Percentiles rank a stretch among this genome's conserved stretches.
phyloP scores from a whole-genome alignment of 148 eudicot species.

The Amaranthus palmeri region DNA sequence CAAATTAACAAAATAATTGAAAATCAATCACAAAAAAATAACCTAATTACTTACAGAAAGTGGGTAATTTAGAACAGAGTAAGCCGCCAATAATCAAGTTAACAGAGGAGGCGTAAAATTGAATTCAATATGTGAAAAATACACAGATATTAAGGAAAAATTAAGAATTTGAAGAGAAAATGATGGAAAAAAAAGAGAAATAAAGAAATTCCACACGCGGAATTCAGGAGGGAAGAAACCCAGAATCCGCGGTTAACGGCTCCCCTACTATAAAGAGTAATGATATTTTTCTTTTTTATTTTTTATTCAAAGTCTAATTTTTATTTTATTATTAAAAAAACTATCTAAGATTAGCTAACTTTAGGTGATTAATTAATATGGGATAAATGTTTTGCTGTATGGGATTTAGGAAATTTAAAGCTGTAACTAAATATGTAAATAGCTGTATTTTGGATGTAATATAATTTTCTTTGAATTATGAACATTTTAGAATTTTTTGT shows the following conservation, averaged over 20 bases:
- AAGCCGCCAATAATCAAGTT: not conserved
- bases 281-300: not conserved
- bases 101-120: not conserved
- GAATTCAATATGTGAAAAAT: not conserved
- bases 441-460: not conserved
- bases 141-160: not conserved
- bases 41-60: conserved; percentile 14
- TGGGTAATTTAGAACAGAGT: conserved; percentile 22
- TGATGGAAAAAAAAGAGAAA: not conserved
- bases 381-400: too few relatives aligned
- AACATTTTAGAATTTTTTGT: too few relatives aligned
- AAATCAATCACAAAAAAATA: not conserved
- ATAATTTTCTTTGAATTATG: too few relatives aligned
- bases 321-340: too few relatives aligned
- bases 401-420: not conserved
- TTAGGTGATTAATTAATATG: too few relatives aligned
- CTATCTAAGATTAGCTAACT: too few relatives aligned
- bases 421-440: not conserved
- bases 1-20: not conserved
- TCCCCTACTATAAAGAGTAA: not conserved
- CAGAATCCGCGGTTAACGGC: conserved; percentile 13
- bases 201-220: conserved; percentile 1
- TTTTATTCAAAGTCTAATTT: not conserved
- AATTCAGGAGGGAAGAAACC: not conserved
- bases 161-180: not conserved